Evolutionary conservation across 2,329 filamentous ascomycete genomes (phyloP).

Genomic region (Macrophomina tecta): DNA sequence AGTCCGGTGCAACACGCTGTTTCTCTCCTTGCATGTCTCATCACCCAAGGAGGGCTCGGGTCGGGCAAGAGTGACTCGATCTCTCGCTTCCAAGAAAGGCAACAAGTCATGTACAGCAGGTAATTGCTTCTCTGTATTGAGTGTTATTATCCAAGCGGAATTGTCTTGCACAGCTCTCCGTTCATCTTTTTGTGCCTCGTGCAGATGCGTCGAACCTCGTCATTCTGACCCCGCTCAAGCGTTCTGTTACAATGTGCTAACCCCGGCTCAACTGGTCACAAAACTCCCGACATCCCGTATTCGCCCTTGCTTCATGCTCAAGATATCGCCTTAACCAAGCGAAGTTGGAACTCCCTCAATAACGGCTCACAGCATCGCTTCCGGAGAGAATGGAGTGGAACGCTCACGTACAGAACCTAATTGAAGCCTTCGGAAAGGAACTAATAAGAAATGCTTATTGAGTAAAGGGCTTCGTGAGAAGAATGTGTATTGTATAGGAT

Average conservation of each 20-base stretch:
- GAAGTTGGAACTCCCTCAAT: no score
- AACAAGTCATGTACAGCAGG: not conserved
- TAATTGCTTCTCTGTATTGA: not conserved
- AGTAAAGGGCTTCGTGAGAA: not conserved
- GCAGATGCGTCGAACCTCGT: not conserved
- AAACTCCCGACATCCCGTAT: conserved; percentile 1
- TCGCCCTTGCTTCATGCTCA: conserved; percentile 17
- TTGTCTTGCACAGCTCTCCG: conserved; percentile 2
- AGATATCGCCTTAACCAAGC: not conserved
- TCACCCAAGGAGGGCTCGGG: not conserved
- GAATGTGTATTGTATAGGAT: not conserved
- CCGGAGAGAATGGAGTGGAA: no score
- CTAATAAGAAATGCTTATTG: not conserved
- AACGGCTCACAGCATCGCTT: no score
- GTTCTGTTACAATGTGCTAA: no score
- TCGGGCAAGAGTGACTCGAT: no score
- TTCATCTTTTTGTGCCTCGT: not conserved
- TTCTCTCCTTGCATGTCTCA: not conserved
- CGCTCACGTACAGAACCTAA: not conserved
- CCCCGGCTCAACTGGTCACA: no score
- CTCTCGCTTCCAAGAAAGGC: not conserved
- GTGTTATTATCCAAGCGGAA: conserved; percentile 1
- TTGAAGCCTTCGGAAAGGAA: not conserved
- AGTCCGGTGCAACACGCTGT: not conserved
- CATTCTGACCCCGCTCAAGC: no score